phyloP scores from a whole-genome alignment of 2,329 filamentous ascomycete genomes.

The Hypoxylon sp. region DNA sequence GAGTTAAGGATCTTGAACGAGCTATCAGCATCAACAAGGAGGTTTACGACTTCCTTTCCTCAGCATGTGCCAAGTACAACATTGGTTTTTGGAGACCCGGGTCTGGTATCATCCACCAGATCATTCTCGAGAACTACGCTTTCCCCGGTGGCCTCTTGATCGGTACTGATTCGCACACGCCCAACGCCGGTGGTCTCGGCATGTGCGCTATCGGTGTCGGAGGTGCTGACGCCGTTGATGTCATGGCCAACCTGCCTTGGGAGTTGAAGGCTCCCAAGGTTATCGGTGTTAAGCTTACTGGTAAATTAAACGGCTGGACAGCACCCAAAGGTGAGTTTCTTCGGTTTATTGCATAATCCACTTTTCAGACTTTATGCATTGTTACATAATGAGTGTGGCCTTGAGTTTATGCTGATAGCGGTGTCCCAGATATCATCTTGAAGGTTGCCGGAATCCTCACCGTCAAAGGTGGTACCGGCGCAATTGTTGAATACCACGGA shows the following conservation, averaged over 20 bases:
- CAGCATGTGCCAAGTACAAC: conserved; percentile 98
- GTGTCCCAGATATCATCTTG: conserved; percentile 84
- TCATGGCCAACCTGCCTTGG: conserved; percentile 85
- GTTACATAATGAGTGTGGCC: not conserved
- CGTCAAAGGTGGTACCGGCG: conserved; percentile 97
- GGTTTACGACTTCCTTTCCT: conserved; percentile 97
- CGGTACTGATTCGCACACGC: conserved; percentile 97
- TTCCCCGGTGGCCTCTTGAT: conserved; percentile 99
- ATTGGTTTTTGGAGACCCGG: conserved; percentile 99
- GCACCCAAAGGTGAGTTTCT: conserved; percentile 83
- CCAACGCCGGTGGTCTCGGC: conserved; percentile 95
- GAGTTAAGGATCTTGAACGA: conserved; percentile 91
- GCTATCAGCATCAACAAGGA: conserved; percentile 98
- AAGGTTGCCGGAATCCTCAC: conserved; percentile 98
- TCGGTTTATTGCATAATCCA: conserved; percentile 23
- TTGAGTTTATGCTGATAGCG: not conserved
- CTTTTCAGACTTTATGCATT: conserved; percentile 2
- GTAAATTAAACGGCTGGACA: conserved; percentile 90
- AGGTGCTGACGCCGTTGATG: conserved; percentile 98
- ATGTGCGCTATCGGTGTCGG: conserved; percentile 97
- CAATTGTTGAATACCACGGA: conserved; percentile 83
- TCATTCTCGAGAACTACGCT: conserved; percentile 97
- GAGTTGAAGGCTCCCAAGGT: conserved; percentile 98
- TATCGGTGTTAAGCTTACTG: conserved; percentile 96
- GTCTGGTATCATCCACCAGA: conserved; percentile 99